A percentile compares a stretch with the other conserved stretches of the same genome.
These are phyloP conservation scores for Selenicereus undatus DNA, from an alignment of 148 eudicot species.

Conservation along the genomic window DNA sequence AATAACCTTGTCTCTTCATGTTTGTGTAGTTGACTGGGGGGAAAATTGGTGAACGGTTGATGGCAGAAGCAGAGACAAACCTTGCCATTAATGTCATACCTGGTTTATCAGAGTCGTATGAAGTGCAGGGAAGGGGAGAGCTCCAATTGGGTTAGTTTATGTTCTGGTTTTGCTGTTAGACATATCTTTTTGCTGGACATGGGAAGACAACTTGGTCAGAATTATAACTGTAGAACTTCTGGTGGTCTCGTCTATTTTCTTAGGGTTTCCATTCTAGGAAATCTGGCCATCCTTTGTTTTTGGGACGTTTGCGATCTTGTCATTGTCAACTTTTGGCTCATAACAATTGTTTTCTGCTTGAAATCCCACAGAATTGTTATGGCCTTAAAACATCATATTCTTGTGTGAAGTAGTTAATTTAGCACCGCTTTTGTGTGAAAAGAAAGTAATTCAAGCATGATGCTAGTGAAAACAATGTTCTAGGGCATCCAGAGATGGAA, in stretches of 20 bases:
- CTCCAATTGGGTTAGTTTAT: conserved; percentile 80
- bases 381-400: neutral
- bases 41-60: conserved; percentile 87
- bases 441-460: neutral
- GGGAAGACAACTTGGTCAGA: neutral
- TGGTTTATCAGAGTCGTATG: conserved; percentile 79
- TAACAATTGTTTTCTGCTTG: too few species aligned
- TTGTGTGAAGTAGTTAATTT: too few species aligned
- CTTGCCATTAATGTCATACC: conserved; percentile 97
- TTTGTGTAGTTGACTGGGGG: conserved; percentile 89
- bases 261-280: neutral
- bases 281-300: neutral
- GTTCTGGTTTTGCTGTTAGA: neutral
- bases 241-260: neutral
- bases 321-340: too few species aligned
- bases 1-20: conserved; percentile 1
- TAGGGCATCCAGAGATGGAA: neutral
- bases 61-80: conserved; percentile 98
- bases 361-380: neutral
- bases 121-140: conserved; percentile 99
- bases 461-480: neutral
- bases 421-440: neutral
- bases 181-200: neutral
- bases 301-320: too few species aligned
- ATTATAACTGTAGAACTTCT: neutral